Base-by-base conservation (phyloP, 352 stramenopile species). In the Pythium guiyangense region DNA sequence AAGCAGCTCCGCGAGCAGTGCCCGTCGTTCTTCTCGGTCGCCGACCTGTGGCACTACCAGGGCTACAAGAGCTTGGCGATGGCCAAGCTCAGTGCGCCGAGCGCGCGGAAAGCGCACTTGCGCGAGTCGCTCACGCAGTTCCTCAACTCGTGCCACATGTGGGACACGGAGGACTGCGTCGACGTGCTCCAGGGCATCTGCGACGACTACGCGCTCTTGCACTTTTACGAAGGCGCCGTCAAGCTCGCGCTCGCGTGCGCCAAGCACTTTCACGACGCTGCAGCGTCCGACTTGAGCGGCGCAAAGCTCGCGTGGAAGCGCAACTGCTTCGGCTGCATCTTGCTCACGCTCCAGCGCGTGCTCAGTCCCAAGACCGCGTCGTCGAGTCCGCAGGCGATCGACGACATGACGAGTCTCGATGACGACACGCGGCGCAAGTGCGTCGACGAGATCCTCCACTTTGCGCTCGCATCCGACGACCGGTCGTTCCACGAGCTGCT, bases 141-240 rank as follows among this genome's bases (percentile, higher is more conserved):
- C 46, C 60, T 90, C 43, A 86, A 86, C 25, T 84, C 85, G 25
- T 90, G 82, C 58, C 76, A 94, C 60, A 89, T 90, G 77, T 94
- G 85, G 85, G 80, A 92, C 49, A 88, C 83, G 4, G 79, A 83
- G 39, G 81, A 90, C 48, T 88, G 79, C 31, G 54, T 94, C 27
- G 77, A 84, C 9, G 85, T 92, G 18, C 64, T 94, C 1, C 80
- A 92, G 53, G 67, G 68, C 0, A 92, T 92, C 29, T 94, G 85
- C 51, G 79, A 91, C 29, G 80, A 91, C 61, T 92, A 92, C 62
- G 79, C 77, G 27, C 48, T 87, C 35, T 63, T 94, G 12, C 76
- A 88, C 35, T 94, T 78, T 51, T 92, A 93, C 60, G 83, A 94
- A 69, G 85, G 85, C n/a, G 80, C 89, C 4, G 85, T 94, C 43